phyloP scores from a whole-genome alignment of 345 rosid genomes.

The Euphorbia pulcherrima region DNA sequence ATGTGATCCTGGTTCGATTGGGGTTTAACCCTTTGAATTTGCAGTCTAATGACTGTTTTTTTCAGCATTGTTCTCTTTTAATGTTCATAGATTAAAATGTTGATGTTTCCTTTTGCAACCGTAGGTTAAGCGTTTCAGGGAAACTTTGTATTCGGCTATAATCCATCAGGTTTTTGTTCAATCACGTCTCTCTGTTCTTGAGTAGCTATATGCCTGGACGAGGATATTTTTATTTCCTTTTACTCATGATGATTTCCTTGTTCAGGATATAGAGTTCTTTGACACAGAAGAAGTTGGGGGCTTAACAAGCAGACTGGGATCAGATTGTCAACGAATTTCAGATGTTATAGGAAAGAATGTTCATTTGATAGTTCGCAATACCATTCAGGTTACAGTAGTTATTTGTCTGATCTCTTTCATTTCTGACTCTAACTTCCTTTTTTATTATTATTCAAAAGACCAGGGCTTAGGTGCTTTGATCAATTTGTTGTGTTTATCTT shows the following conservation, averaged over 20 bases:
- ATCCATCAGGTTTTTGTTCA: conserved; percentile 40
- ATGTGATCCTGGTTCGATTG: conserved; percentile 38
- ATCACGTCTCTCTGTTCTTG: neutral
- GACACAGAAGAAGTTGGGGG: conserved; percentile 44
- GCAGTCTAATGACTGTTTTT: neutral
- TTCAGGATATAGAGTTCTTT: conserved; percentile 48
- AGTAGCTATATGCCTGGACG: neutral
- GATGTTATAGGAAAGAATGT: conserved; percentile 42
- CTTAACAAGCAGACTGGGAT: conserved; percentile 53
- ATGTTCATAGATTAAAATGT: neutral
- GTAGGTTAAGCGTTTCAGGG: conserved; percentile 52
- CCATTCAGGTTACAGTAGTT: conserved; percentile 41
- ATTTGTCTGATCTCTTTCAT: neutral
- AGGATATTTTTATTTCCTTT: neutral
- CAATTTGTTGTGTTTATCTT: conserved; percentile 47
- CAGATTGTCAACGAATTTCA: conserved; percentile 53
- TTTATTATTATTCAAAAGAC: conserved; percentile 12
- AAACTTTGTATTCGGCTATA: conserved; percentile 39
- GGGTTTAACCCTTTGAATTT: neutral
- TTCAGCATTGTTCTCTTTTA: neutral
- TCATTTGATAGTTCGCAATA: conserved; percentile 46
- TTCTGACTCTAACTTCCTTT: neutral
- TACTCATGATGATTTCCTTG: conserved; percentile 9
- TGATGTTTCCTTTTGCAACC: conserved; percentile 2
- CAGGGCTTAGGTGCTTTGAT: conserved; percentile 56